Conservation (phyloP, 345 rosid species). For the Hypericum androsaemum region DNA sequence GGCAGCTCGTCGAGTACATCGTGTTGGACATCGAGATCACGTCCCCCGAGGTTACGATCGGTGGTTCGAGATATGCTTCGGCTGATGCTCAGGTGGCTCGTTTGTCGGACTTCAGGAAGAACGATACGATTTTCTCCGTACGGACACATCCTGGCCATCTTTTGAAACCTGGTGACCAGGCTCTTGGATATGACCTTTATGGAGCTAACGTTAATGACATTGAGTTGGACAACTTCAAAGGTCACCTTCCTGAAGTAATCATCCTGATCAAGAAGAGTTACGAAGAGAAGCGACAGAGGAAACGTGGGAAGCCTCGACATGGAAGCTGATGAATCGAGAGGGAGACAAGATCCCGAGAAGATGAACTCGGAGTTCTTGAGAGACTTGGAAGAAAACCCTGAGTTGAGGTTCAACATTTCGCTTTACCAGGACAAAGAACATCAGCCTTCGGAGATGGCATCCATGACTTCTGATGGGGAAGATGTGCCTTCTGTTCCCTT, state of each 20-base stretch:
- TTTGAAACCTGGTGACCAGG: conserved; percentile 47
- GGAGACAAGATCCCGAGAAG: conserved; percentile 34
- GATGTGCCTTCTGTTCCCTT: conserved; percentile 38
- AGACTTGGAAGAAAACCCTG: conserved; percentile 51
- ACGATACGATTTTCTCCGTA: conserved; percentile 32
- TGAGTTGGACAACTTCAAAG: conserved; percentile 38
- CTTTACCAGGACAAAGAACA: conserved; percentile 41
- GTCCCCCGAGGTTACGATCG: conserved; percentile 26
- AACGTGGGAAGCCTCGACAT: conserved; percentile 33
- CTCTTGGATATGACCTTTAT: conserved; percentile 41
- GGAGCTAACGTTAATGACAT: conserved; percentile 41
- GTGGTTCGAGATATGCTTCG: conserved; percentile 37
- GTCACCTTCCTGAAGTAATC: conserved; percentile 33
- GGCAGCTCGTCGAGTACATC: conserved; percentile 50
- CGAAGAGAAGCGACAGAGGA: conserved; percentile 44
- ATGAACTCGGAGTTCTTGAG: conserved; percentile 36
- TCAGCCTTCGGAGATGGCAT: conserved; percentile 48
- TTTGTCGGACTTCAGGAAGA: conserved; percentile 36
- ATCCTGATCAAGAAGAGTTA: conserved; percentile 49
- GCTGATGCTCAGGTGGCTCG: conserved; percentile 47
- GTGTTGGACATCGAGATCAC: conserved; percentile 41
- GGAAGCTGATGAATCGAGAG: conserved; percentile 43
- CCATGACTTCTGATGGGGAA: conserved; percentile 45
- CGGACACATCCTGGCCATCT: conserved; percentile 46
- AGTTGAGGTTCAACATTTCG: conserved; percentile 38